These are phyloP conservation scores for Fusarium incarnatum DNA, from an alignment of 2,329 filamentous ascomycete species.

Conservation along the genomic window DNA sequence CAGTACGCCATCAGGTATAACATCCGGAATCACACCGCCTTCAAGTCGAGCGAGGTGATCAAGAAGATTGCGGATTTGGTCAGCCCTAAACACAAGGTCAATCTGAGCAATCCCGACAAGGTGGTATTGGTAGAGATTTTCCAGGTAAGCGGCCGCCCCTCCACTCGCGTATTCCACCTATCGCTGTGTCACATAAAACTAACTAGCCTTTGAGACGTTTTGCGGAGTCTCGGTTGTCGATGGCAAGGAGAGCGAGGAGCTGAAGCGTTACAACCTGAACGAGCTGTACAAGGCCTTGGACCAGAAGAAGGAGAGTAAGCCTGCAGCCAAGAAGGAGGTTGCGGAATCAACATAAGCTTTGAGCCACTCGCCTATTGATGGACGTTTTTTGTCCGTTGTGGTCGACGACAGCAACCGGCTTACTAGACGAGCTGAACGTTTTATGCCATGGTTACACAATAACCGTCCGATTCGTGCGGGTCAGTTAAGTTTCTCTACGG, in stretches of 20 bases:
- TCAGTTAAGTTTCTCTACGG: neutral
- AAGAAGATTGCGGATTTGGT: conserved; percentile 75
- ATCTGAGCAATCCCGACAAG: conserved; percentile 81
- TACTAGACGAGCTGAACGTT: conserved; percentile 17
- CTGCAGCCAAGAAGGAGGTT: conserved; percentile 28
- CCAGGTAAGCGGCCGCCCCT: conserved; percentile 65
- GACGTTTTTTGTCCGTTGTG: conserved; percentile 20
- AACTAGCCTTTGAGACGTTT: conserved; percentile 66
- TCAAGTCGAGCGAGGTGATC: conserved; percentile 77
- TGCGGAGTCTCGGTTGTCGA: conserved; percentile 84
- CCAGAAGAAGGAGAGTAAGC: conserved; percentile 32
- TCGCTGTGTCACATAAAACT: conserved; percentile 29
- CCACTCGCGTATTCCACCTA: conserved; percentile 36
- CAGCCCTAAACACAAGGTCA: conserved; percentile 76
- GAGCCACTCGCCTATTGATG: conserved; percentile 13
- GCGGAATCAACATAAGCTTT: conserved; percentile 36
- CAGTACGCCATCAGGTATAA: conserved; percentile 89
- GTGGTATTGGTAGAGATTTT: conserved; percentile 84
- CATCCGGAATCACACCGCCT: conserved; percentile 76
- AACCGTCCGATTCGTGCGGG: conserved; percentile 5
- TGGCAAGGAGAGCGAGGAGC: conserved; percentile 73
- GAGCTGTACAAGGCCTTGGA: conserved; percentile 70
- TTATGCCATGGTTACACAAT: conserved; percentile 14
- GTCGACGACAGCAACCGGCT: conserved; percentile 10
- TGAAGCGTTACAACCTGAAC: conserved; percentile 83